Base-by-base conservation (phyloP, 768 basidiomycete genomes). In the Amanita phalloides region DNA sequence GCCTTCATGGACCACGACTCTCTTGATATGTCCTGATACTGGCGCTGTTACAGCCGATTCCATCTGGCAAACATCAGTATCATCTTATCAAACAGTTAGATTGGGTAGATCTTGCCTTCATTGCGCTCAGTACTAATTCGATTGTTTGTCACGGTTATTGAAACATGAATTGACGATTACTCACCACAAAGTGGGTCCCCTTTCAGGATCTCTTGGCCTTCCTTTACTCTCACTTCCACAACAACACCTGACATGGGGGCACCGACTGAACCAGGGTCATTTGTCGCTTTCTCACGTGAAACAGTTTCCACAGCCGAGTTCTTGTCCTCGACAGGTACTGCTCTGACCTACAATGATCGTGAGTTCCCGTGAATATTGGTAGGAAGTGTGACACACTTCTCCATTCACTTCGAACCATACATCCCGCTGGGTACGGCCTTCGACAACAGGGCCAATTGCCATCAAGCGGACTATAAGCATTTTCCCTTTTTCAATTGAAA, bases 361-460 rank as follows among this genome's bases (percentile, higher is more conserved):
- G 23, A 49, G 57, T 39, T 56, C 13, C 52, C 33, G 42, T 53
- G 20, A 37, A 45, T 42, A 37, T 25, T 32, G 55, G 54, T 37
- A 41, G 52, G 32, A 28, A 26, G 45, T 49, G 49, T 47, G 48
- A 53, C 70, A 62, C 62, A 88, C 89, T 76, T 95, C 91, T 68
- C 93, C 93, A 60, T 95, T 95, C 54, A 95, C 88, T 74, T 98
- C 95, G 64, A 97, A 95, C 89, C 95, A 96, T 54, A 95, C 91
- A 65, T 98, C 94, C 60, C 95, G 84, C 61, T 90, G 88, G 21
- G 94, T 91, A 59, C 82, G 86, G 35, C 87, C 87, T 65, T 92
- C 84, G 48, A 95, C 86, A 49, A 98, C 87, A 53, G 92, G 89
- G 17, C 95, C 93, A 45, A 94, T 78, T 26, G 96, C 96, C 79